phyloP scores from a whole-genome alignment of 345 rosid genomes.

The Conringia planisiliqua region DNA sequence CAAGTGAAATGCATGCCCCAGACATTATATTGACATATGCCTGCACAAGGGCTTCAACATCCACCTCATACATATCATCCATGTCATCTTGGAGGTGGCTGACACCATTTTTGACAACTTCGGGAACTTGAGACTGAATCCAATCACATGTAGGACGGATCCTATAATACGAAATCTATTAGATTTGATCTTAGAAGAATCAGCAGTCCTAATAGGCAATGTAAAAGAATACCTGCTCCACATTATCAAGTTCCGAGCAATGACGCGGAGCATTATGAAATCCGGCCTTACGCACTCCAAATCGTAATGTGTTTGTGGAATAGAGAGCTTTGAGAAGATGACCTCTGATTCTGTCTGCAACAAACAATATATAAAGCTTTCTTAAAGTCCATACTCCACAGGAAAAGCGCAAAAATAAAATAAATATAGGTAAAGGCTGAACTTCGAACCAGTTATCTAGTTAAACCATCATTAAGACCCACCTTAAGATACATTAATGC shows the following conservation, averaged over 20 bases:
- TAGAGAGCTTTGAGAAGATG: constrained; percentile 69
- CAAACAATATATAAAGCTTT: constrained; percentile 26
- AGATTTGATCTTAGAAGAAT: constrained; percentile 20
- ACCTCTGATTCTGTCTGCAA: constrained; percentile 83
- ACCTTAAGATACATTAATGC: constrained; percentile 93
- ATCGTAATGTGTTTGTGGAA: constrained; percentile 80
- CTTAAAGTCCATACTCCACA: constrained; percentile 9
- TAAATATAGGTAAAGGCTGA: neutral
- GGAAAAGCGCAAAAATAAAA: neutral
- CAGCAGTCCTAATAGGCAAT: constrained; percentile 11
- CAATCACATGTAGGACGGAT: constrained; percentile 79
- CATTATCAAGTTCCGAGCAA: constrained; percentile 93
- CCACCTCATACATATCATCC: constrained; percentile 68
- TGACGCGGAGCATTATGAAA: constrained; percentile 95
- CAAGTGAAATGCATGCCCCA: constrained; percentile 93
- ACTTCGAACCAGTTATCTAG: constrained; percentile 10
- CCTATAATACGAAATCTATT: constrained; percentile 42
- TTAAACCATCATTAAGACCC: constrained; percentile 20
- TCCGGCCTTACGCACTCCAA: constrained; percentile 92
- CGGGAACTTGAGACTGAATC: constrained; percentile 91
- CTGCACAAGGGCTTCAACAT: constrained; percentile 76
- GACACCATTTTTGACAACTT: constrained; percentile 61
- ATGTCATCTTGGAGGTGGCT: constrained; percentile 56
- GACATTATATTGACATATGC: constrained; percentile 88
- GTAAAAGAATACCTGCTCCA: constrained; percentile 72